These are phyloP conservation scores for Endogone sp. DNA, from an alignment of 192 early-diverging fungal genomes.

Conservation along the genomic window DNA sequence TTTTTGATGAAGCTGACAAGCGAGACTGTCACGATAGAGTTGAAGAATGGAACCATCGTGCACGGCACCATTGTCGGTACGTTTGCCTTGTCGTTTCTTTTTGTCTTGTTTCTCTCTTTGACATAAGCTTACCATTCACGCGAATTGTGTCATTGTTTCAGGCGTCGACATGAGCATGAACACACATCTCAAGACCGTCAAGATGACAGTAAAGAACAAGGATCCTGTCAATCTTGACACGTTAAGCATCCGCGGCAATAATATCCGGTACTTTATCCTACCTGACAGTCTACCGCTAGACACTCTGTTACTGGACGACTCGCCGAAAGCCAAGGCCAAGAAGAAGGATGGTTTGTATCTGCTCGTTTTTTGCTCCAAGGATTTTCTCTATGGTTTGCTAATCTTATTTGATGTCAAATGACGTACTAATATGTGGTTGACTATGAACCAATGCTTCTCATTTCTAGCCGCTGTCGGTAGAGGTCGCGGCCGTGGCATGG, in stretches of 20 bases:
- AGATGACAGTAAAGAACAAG: slow-evolving; percentile 95
- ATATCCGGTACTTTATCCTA: slow-evolving; percentile 91
- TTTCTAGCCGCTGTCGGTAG: slow-evolving; percentile 38
- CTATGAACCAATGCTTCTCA: slow-evolving; percentile 4
- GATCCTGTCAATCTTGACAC: slow-evolving; percentile 88
- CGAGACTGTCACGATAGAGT: slow-evolving; percentile 97
- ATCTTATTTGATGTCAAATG: background rate
- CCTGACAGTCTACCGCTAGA: slow-evolving; percentile 95
- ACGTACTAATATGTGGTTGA: background rate
- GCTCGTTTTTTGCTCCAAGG: background rate
- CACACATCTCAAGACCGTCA: slow-evolving; percentile 96
- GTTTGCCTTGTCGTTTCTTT: background rate
- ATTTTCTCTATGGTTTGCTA: background rate
- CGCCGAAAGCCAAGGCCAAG: slow-evolving; percentile 90
- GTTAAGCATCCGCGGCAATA: slow-evolving; percentile 94
- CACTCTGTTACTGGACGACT: slow-evolving; percentile 93
- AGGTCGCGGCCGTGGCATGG: slow-evolving; percentile 72
- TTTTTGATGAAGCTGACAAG: slow-evolving; percentile 98
- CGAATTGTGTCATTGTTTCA: slow-evolving; percentile 14
- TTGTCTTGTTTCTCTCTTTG: background rate
- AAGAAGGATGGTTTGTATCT: slow-evolving; percentile 63
- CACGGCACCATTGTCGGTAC: slow-evolving; percentile 88
- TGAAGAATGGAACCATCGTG: slow-evolving; percentile 98
- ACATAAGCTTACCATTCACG: background rate
- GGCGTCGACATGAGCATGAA: slow-evolving; percentile 99